These are phyloP conservation scores for Colletotrichum liaoningense DNA, from an alignment of 2,329 filamentous ascomycete genomes.

Conservation along the genomic window DNA sequence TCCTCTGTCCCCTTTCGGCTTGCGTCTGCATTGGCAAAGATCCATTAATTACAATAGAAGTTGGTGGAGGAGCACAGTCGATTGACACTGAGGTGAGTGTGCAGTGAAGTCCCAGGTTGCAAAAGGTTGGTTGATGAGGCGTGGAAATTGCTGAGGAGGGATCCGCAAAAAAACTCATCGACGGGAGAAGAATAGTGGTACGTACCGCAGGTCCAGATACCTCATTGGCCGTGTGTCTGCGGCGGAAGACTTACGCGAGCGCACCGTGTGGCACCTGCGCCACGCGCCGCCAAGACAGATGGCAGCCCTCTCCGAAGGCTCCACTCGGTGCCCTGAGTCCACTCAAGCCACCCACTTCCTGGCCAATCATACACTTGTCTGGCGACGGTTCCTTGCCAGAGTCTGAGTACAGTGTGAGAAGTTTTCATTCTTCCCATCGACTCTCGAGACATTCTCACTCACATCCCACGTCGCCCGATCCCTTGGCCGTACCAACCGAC, in stretches of 20 bases:
- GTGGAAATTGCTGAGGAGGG: constrained; percentile 1
- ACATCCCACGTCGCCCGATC: constrained; percentile 2
- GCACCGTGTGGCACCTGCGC: constrained; percentile 31
- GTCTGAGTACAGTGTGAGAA: constrained; percentile 24
- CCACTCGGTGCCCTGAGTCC: constrained; percentile 10
- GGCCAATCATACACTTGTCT: constrained; percentile 15
- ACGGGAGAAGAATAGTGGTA: neutral
- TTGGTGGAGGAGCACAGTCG: neutral
- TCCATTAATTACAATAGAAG: neutral
- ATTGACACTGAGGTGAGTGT: neutral
- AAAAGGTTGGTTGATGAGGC: neutral
- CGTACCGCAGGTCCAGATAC: neutral
- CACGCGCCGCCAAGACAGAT: constrained; percentile 32
- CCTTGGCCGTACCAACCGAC: neutral
- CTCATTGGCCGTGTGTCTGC: neutral
- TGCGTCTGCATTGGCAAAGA: constrained; percentile 4
- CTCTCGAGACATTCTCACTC: constrained; percentile 8
- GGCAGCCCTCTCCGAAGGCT: constrained; percentile 20
- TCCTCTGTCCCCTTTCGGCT: neutral
- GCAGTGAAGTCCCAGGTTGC: neutral
- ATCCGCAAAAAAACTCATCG: neutral
- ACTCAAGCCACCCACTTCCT: neutral
- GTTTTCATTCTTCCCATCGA: neutral
- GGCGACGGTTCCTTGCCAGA: constrained; percentile 1
- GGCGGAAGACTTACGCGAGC: constrained; percentile 32